Conservation (phyloP, 495 filamentous ascomycete genomes). For the Aspergillus sparsus region DNA sequence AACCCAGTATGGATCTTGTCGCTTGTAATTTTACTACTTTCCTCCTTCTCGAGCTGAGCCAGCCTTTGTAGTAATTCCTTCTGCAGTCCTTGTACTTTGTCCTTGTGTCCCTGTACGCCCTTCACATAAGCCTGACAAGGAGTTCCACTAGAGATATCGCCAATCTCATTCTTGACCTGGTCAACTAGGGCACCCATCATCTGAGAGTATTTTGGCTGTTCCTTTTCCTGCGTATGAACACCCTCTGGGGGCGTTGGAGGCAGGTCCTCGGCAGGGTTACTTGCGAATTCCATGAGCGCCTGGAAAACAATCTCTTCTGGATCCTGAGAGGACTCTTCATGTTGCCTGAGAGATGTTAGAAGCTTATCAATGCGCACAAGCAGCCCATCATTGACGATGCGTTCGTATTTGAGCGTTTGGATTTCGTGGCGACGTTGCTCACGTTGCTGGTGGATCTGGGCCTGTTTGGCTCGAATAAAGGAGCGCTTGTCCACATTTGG, state of each 20-base stretch:
- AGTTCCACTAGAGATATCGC: slow-evolving; percentile 63
- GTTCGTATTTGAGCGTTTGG: slow-evolving; percentile 88
- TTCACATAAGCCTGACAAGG: slow-evolving; percentile 70
- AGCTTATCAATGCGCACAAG: slow-evolving; percentile 79
- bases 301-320: slow-evolving; percentile 84
- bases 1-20: slow-evolving; percentile 92
- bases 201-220: slow-evolving; percentile 83
- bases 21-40: slow-evolving; percentile 88
- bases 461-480: slow-evolving; percentile 97
- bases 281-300: slow-evolving; percentile 75
- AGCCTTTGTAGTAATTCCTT: slow-evolving; percentile 70
- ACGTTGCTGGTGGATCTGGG: slow-evolving; percentile 91
- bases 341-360: slow-evolving; percentile 65
- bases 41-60: slow-evolving; percentile 81
- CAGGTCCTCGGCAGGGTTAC: slow-evolving; percentile 70
- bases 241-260: slow-evolving; percentile 72
- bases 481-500: slow-evolving; percentile 98
- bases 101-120: slow-evolving; percentile 72
- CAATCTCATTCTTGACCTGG: slow-evolving; percentile 88
- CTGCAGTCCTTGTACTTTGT: slow-evolving; percentile 77
- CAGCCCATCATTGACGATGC: slow-evolving; percentile 87
- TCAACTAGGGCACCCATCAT: slow-evolving; percentile 94
- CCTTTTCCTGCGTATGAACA: slow-evolving; percentile 70
- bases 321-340: slow-evolving; percentile 67
- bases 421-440: slow-evolving; percentile 83